Conservation (phyloP, 805 yeast genomes). For the Lipomyces kockii region DNA sequence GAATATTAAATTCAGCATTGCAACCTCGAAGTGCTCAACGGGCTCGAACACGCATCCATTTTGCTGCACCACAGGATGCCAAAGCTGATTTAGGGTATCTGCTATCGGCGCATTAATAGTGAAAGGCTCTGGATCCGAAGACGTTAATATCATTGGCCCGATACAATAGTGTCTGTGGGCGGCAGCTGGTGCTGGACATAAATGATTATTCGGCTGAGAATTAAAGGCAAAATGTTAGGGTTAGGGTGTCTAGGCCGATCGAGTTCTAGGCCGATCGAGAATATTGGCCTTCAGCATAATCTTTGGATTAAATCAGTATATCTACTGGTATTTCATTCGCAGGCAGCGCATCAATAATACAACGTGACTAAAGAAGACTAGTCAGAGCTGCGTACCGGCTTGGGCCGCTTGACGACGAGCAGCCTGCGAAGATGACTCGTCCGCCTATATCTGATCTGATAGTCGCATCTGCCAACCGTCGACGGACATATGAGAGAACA, state of each 20-base stretch:
- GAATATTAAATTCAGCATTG: conserved; percentile 73
- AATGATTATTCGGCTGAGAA: background rate
- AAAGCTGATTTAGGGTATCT: background rate
- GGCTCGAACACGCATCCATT: conserved; percentile 7
- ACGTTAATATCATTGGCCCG: background rate
- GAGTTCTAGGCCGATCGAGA: no score
- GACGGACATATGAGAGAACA: no score
- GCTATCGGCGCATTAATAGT: background rate
- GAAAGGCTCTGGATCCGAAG: conserved; percentile 1
- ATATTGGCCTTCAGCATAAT: no score
- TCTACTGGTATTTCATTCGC: conserved; percentile 2
- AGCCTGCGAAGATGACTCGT: no score
- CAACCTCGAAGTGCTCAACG: conserved; percentile 58
- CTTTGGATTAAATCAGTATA: no score
- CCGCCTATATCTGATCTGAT: no score
- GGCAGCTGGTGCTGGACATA: background rate
- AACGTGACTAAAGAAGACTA: background rate
- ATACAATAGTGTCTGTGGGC: background rate
- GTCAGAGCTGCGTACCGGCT: background rate
- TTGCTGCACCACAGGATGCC: conserved; percentile 16
- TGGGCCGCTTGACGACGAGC: background rate
- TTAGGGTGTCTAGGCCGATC: no score
- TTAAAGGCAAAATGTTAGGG: background rate
- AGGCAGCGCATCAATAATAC: background rate
- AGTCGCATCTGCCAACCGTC: background rate